These are phyloP conservation scores for Aquilaria malaccensis DNA, from an alignment of 345 rosid species.

Conservation along the genomic window DNA sequence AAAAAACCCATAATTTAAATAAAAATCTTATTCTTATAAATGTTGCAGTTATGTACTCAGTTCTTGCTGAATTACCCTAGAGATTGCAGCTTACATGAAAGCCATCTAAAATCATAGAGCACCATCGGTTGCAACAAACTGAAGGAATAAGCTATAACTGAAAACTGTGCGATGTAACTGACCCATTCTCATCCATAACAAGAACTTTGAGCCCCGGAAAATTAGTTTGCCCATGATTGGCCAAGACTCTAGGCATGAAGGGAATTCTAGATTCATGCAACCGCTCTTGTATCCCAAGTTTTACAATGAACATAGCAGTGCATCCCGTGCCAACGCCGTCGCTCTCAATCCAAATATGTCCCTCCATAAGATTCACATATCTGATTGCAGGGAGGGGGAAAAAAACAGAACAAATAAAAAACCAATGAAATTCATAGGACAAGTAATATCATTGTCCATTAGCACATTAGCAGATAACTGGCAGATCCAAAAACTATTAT, in stretches of 20 bases:
- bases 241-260: slow-evolving; percentile 29
- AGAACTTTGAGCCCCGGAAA: slow-evolving; percentile 91
- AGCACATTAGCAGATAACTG: background rate
- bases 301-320: slow-evolving; percentile 70
- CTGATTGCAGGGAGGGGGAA: slow-evolving; percentile 32
- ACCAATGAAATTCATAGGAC: slow-evolving; percentile 4
- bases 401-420: slow-evolving; percentile 5
- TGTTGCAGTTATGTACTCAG: no score
- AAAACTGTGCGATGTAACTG: slow-evolving; percentile 20
- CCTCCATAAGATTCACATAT: slow-evolving; percentile 97
- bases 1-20: no score
- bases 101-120: no score
- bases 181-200: slow-evolving; percentile 92
- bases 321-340: slow-evolving; percentile 97
- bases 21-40: no score
- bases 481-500: background rate
- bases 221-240: slow-evolving; percentile 39
- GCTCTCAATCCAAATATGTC: slow-evolving; percentile 94
- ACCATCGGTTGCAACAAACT: no score
- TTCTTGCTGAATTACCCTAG: no score
- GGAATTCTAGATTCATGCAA: slow-evolving; percentile 48
- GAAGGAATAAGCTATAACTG: no score
- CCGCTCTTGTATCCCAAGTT: slow-evolving; percentile 55
- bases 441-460: background rate
- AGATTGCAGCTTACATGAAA: no score